Percentiles rank a stretch among this genome's conserved stretches.
These are phyloP conservation scores for Dissophora ornata DNA, from an alignment of 192 early-diverging fungal genomes.

Conservation along the genomic window DNA sequence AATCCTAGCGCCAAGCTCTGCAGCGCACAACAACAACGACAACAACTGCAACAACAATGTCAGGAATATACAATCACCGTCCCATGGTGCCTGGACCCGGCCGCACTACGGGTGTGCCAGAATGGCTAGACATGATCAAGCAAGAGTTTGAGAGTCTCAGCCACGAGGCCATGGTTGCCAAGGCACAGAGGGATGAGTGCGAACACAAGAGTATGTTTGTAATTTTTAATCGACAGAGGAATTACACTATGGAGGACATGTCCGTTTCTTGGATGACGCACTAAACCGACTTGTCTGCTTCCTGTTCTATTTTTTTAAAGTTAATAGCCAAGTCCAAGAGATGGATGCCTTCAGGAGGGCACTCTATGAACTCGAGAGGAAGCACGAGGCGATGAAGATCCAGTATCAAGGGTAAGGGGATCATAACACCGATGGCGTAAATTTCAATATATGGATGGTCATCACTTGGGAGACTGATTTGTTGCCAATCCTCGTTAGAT, in stretches of 20 bases:
- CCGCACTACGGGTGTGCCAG: constrained; percentile 69
- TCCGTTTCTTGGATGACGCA: no score
- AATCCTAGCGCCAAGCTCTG: no score
- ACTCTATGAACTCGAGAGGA: constrained; percentile 84
- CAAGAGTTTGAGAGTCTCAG: constrained; percentile 79
- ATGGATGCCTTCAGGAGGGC: constrained; percentile 81
- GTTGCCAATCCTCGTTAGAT: constrained; percentile 38
- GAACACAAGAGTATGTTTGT: constrained; percentile 82
- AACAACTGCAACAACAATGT: constrained; percentile 10
- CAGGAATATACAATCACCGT: constrained; percentile 75
- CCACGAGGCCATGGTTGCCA: constrained; percentile 76
- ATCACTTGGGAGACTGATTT: neutral
- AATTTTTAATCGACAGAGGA: no score
- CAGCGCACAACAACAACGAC: neutral
- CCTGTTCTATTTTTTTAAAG: constrained; percentile 51
- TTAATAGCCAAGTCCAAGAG: constrained; percentile 82
- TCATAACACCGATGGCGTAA: no score
- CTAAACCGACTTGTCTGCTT: no score
- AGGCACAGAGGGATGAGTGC: constrained; percentile 83
- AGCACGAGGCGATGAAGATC: constrained; percentile 81
- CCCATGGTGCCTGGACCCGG: constrained; percentile 79
- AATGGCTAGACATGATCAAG: constrained; percentile 82
- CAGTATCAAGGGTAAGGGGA: constrained; percentile 66
- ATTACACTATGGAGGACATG: no score
- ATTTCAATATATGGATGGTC: neutral